Evolutionary conservation across 2,329 filamentous ascomycete genomes (phyloP), one percentile per base, ranked within the genome.

Genomic region (Pseudocercospora crystallina): DNA sequence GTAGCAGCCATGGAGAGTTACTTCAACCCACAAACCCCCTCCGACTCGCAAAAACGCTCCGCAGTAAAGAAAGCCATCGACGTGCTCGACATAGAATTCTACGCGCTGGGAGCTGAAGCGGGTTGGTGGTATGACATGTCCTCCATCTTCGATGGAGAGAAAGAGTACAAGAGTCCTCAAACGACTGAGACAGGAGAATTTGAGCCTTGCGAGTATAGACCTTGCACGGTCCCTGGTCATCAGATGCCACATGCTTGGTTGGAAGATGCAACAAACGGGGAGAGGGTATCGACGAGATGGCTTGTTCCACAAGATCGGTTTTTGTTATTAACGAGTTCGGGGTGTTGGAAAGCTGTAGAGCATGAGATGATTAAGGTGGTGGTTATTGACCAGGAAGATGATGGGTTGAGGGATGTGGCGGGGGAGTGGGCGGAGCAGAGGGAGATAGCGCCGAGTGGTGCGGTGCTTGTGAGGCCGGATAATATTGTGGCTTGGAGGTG

Each of bases 271-370:
- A 34, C 17, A 15, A 34, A 45, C 8, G 15, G 43, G 1, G 5
- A 45, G 33, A 38, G 12, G 11, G 43, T 45, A 15, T 32, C 43
- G 14, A 45, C 43, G 43, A 5, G 43, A 46, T 38, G 33, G 36
- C 20, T 20, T 46, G 33, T 15, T 37, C 29, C 32, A 30, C 12
- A 12, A n/a, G 9, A 14, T 46, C 43, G 11, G 15, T 46, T 2
- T 37, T 46, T 17, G 43, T 37, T 12, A 17, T 17, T 2, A 3
- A 29, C 13, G 20, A 26, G 3, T 14, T 29, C 32, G 14, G 7
- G 20, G 20, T 26, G 20, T 26, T 14, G n/a, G 1, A 20, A 20
- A 33, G 26, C 8, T 1, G 34, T 5, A 9, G 8, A 29, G 7
- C 8, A 46, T 30, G 12, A 9, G 5, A 33, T 5, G 3, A 17